A percentile compares a stretch with the other conserved stretches of the same genome.
phyloP scores from a whole-genome alignment of 192 early-diverging fungal species.

The Coemansia sp. region DNA sequence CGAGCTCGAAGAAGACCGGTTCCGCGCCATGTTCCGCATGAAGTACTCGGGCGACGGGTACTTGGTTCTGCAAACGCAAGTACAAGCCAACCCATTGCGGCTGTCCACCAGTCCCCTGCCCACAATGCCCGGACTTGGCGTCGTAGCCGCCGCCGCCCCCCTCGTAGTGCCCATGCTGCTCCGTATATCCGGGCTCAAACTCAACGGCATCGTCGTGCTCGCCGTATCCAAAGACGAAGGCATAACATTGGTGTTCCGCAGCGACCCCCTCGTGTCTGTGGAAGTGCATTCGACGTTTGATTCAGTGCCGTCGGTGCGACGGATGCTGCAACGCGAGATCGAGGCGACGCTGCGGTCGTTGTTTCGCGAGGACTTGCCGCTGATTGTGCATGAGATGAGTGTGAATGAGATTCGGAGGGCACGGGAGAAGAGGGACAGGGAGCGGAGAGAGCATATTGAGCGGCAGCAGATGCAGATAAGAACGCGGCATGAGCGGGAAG shows the following conservation, averaged over 20 bases:
- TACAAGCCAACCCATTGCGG: slow-evolving; percentile 66
- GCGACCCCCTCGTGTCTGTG: slow-evolving; percentile 92
- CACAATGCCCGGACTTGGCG: slow-evolving; percentile 63
- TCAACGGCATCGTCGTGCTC: slow-evolving; percentile 89
- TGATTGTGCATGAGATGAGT: slow-evolving; percentile 89
- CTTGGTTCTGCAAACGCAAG: slow-evolving; percentile 87
- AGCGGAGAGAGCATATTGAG: slow-evolving; percentile 61
- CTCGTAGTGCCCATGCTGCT: slow-evolving; percentile 95
- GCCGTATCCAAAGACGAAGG: slow-evolving; percentile 93
- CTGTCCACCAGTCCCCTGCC: slow-evolving; percentile 57
- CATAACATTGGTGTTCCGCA: slow-evolving; percentile 95
- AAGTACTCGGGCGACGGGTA: slow-evolving; percentile 91
- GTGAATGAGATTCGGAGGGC: slow-evolving; percentile 47
- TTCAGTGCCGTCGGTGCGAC: slow-evolving; percentile 79
- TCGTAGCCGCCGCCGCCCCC: slow-evolving; percentile 88
- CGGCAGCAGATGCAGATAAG: slow-evolving; percentile 55
- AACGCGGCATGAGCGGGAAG: slow-evolving; percentile 21
- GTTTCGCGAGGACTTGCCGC: slow-evolving; percentile 92
- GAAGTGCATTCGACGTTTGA: slow-evolving; percentile 98
- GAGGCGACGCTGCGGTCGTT: slow-evolving; percentile 84
- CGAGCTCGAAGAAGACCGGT: slow-evolving; percentile 90
- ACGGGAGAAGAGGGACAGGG: slow-evolving; percentile 30
- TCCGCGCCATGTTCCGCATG: slow-evolving; percentile 94
- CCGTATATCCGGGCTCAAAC: slow-evolving; percentile 81
- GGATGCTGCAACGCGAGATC: slow-evolving; percentile 88